Conservation (phyloP, 1,284 basidiomycete species). For the Ganoderma lucidum region DNA sequence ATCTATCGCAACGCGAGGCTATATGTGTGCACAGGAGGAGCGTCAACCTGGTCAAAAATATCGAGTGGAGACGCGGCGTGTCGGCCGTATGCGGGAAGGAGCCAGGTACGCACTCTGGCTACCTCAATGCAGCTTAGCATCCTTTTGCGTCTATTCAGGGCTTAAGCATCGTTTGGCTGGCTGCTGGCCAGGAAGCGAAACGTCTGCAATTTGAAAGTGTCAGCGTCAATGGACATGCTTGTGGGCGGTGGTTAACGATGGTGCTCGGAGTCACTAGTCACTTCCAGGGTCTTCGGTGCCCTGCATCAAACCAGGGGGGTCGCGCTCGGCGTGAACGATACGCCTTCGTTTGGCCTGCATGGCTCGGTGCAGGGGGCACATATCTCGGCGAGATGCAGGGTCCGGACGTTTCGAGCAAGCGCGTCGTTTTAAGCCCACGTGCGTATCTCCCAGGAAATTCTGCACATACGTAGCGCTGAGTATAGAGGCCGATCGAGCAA, state of each 20-base stretch:
- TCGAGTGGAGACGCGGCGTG: background rate
- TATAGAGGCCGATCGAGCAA: background rate
- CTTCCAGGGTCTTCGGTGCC: too few species aligned
- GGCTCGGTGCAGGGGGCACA: background rate
- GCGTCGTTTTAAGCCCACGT: background rate
- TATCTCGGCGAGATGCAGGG: background rate
- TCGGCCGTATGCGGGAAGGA: background rate
- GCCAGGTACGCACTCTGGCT: slow-evolving; percentile 1
- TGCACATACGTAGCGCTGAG: background rate
- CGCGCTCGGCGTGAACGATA: background rate
- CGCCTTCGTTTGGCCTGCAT: background rate
- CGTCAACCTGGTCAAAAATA: too few species aligned
- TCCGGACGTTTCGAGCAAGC: background rate
- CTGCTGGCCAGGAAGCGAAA: background rate
- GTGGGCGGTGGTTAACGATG: background rate
- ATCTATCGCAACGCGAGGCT: too few species aligned
- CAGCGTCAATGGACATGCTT: background rate
- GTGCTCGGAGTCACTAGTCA: too few species aligned
- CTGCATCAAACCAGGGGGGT: too few species aligned
- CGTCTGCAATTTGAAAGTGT: background rate
- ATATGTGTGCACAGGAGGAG: too few species aligned
- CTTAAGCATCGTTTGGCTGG: background rate
- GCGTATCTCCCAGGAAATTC: background rate
- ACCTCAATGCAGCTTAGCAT: background rate
- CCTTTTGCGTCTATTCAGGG: background rate